Evolutionary conservation across 2,329 filamentous ascomycete genomes (phyloP), one percentile per base, ranked within the genome.

Genomic region (Phaeosphaeriaceae sp.): DNA sequence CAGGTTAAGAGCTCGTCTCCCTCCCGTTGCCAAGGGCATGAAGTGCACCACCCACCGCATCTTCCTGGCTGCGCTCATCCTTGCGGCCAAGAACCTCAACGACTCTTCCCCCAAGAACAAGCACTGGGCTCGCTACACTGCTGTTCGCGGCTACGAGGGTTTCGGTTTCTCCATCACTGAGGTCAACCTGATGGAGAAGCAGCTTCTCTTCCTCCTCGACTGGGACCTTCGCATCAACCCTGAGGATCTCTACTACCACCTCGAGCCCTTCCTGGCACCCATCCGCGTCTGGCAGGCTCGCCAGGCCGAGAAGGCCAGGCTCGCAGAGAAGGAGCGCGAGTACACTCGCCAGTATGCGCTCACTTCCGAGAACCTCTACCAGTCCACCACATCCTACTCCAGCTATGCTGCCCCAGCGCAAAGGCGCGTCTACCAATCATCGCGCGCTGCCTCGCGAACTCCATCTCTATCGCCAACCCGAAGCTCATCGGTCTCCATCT

Each of bases 61-160:
- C 84, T 98, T 99, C 82, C 86, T 99, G 49, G 94, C 92, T 44
- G 84, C 91, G 17, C 88, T 94, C 66, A 95, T 95, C 74, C 82
- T 89, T 50, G 89, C 95, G 1, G 94, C 95, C 70, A 99, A 99
- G 88, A 97, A 97, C 79, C 86, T 98, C 69, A 98, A 99, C 79
- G 95, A 98, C 84, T 97, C 93, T 61, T 97, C 93, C 13, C 95
- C 95, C 63, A 98, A 98, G 89, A 99, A 99, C 87, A 98, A 98
- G 88, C 95, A 99, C 85, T 99, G 95, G 95, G 93, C 95, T 65
- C 90, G 89, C 72, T 99, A 98, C 84, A 96, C 91, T 59, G 82
- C 89, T 71, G 89, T 97, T 68, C 85, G 84, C 62, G 87, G 86
- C 53, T 90, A 84, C 77, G 88, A 88, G 11, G 87, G 84, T 73